phyloP scores from a whole-genome alignment of 2,329 filamentous ascomycete species.

The Paraconiothyrium sp. region DNA sequence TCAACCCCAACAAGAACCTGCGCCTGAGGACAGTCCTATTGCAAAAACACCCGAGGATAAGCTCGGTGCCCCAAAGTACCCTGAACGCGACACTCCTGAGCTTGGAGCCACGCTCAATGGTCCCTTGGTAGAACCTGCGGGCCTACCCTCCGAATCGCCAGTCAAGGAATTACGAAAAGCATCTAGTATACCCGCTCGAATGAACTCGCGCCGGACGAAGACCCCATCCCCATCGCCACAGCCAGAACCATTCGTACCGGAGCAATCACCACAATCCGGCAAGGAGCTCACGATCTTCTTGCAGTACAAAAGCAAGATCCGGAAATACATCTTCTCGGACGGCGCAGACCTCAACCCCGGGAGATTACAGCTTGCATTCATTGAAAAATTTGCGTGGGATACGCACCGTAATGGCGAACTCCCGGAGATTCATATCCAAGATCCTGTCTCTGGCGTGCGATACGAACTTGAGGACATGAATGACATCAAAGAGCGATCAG shows the following conservation, averaged over 20 bases:
- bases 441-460: conserved; percentile 92
- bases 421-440: conserved; percentile 97
- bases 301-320: conserved; percentile 96
- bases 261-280: conserved; percentile 73
- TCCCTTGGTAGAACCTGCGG: conserved; percentile 45
- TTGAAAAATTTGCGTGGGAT: conserved; percentile 99
- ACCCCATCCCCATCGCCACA: conserved; percentile 55
- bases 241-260: conserved; percentile 55
- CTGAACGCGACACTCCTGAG: conserved; percentile 40
- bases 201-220: conserved; percentile 45
- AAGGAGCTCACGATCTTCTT: conserved; percentile 94
- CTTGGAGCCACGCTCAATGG: conserved; percentile 49
- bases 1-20: conserved; percentile 43
- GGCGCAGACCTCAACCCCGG: conserved; percentile 88
- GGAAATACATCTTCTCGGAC: conserved; percentile 90
- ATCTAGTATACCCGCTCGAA: conserved; percentile 35
- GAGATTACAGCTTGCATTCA: conserved; percentile 91
- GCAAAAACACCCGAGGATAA: conserved; percentile 74
- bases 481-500: conserved; percentile 93
- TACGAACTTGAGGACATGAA: conserved; percentile 93
- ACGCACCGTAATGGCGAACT: conserved; percentile 95
- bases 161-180: conserved; percentile 32
- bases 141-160: conserved; percentile 35
- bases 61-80: conserved; percentile 54
- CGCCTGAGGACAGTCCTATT: conserved; percentile 44